These are phyloP conservation scores for Paragyromitra xinjiangensis DNA, from an alignment of 495 filamentous ascomycete species.

Conservation along the genomic window DNA sequence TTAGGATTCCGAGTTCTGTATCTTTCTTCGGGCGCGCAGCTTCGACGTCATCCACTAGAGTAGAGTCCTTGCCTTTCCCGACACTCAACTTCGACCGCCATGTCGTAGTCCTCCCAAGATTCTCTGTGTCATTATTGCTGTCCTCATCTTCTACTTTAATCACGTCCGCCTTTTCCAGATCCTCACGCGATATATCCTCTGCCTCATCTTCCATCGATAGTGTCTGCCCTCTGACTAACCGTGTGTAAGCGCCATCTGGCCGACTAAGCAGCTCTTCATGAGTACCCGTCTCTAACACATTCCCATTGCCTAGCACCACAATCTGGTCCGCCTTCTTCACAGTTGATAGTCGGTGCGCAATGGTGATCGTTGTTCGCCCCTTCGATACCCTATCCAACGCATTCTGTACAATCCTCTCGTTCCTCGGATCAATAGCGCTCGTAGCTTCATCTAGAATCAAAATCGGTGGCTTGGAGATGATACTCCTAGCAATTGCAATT, in stretches of 20 bases:
- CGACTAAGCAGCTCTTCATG: conserved; percentile 72
- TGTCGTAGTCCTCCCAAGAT: conserved; percentile 39
- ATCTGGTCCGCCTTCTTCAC: conserved; percentile 79
- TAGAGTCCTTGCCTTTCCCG: conserved; percentile 20
- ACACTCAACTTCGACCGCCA: conserved; percentile 49
- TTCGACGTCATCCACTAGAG: conserved; percentile 33
- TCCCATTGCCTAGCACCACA: conserved; percentile 75
- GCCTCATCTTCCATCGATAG: conserved; percentile 57
- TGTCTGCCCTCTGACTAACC: conserved; percentile 66
- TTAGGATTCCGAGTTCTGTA: conserved; percentile 33
- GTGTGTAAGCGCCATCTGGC: conserved; percentile 63
- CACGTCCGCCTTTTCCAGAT: conserved; percentile 16
- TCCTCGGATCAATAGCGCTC: conserved; percentile 77
- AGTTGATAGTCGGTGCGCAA: conserved; percentile 81
- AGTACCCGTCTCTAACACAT: conserved; percentile 71
- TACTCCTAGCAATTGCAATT: conserved; percentile 78
- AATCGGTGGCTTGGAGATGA: conserved; percentile 80
- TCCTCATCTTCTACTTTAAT: conserved; percentile 12
- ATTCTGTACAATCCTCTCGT: conserved; percentile 74
- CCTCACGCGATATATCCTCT: not conserved
- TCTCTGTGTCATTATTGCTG: not conserved
- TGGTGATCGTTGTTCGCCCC: conserved; percentile 81
- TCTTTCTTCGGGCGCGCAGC: conserved; percentile 31
- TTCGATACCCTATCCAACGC: conserved; percentile 73
- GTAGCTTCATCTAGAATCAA: conserved; percentile 88